Base-by-base conservation (phyloP, 495 filamentous ascomycete genomes). In the Hypoxylon intermedium region DNA sequence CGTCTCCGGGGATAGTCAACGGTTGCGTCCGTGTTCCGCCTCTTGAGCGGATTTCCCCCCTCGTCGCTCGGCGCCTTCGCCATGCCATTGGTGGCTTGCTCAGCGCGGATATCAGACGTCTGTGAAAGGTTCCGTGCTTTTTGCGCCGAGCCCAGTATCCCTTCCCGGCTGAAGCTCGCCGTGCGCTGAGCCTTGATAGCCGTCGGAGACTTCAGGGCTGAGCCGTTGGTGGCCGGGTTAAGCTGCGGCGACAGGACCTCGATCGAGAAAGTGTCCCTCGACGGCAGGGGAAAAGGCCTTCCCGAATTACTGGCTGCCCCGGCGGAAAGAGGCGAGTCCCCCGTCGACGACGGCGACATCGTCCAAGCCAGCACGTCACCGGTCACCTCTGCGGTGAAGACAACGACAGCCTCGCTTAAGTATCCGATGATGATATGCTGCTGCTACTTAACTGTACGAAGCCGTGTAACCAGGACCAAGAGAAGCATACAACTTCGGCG, bases 1-100 rank as follows among this genome's bases (percentile, higher is more conserved):
- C 87, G 78, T 67, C 87, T 79, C 70, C 87, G 76, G 15, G 87
- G 87, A 58, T 89, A 90, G 60, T 89, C 87, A 38, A 85, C 77
- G 19, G 80, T 82, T 49, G 83, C 84, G 58, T 88, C 83, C 24
- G 81, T 87, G 55, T 85, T 85, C 68, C 87, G 83, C 68, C 87
- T 82, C 71, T 87, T 87, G 34, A 83, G 59, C 13, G 82, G 82
- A 57, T 84, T 84, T 7, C 44, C 70, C 37, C 75, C 76, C 67
- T 84, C 80, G 48, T 83, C 80, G 57, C 75, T 79, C 23, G 72
- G 66, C 23, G 72, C 73, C 49, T 80, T 80, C 50, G 75, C 70
- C 53, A 77, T 72, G 33, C 75, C 75, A 69, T 79, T 80, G 63
- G 72, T 70, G 41, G 53, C 33, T 43, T 58, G 48, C 12, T 78